Percentiles rank a stretch among this genome's conserved stretches.
Conservation (phyloP, 1,284 basidiomycete genomes). For the Ganoderma sp. region DNA sequence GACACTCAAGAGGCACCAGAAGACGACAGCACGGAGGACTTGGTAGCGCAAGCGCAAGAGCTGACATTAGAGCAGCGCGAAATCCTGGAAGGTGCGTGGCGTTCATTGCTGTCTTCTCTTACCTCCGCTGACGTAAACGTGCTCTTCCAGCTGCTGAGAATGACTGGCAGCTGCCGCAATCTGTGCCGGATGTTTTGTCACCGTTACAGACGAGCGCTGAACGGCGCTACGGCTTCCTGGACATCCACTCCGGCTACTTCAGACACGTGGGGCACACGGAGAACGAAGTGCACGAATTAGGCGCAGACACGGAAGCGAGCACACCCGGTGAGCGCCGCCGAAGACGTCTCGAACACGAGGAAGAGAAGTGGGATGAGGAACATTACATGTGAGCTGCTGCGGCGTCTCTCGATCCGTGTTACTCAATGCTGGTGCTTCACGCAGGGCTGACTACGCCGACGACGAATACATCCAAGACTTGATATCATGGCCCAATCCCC, state of each 20-base stretch:
- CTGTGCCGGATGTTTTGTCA: conserved; percentile 50
- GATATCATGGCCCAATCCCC: conserved; percentile 64
- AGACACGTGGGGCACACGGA: conserved; percentile 69
- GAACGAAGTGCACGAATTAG: conserved; percentile 82
- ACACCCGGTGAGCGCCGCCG: conserved; percentile 51
- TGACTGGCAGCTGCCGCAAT: conserved; percentile 78
- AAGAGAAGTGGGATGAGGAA: conserved; percentile 80
- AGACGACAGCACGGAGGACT: conserved; percentile 47
- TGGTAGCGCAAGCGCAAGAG: conserved; percentile 46
- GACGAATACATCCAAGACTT: conserved; percentile 75
- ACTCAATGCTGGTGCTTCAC: conserved; percentile 11
- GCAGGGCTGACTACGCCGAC: conserved; percentile 79
- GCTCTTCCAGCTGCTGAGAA: conserved; percentile 64
- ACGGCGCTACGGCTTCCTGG: conserved; percentile 74
- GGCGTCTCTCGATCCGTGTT: neutral
- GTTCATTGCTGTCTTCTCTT: neutral
- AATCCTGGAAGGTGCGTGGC: conserved; percentile 59
- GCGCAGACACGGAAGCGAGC: conserved; percentile 63
- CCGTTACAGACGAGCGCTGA: conserved; percentile 48
- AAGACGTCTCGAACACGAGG: conserved; percentile 61
- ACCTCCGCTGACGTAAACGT: neutral
- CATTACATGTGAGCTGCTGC: conserved; percentile 70
- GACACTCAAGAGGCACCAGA: conserved; percentile 42
- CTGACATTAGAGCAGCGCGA: conserved; percentile 63
- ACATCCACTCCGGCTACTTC: conserved; percentile 76